Evolutionary conservation across 805 yeast species (phyloP).

Genomic region (Torulaspora quercuum): DNA sequence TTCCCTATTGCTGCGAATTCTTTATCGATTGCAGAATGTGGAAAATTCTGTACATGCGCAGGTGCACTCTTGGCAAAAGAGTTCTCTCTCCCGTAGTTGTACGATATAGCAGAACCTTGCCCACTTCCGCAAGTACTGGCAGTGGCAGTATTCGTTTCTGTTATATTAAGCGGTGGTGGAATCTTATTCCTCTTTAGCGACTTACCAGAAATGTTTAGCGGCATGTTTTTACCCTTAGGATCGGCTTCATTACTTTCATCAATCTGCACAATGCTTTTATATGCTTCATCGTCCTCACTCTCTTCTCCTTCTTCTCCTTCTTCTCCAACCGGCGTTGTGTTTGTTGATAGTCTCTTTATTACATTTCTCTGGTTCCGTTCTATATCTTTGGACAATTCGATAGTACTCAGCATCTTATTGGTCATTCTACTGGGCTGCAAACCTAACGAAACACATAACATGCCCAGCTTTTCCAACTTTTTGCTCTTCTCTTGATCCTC

Average conservation of each 20-base stretch:
- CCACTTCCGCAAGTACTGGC: slow-evolving; percentile 1
- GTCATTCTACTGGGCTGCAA: slow-evolving; percentile 25
- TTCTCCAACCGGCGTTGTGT: slow-evolving; percentile 7
- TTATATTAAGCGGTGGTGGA: slow-evolving; percentile 28
- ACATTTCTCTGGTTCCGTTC: slow-evolving; percentile 25
- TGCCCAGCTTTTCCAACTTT: slow-evolving; percentile 21
- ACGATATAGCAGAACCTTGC: slow-evolving; percentile 4
- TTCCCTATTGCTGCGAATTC: slow-evolving; percentile 13
- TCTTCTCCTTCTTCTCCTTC: slow-evolving; percentile 10
- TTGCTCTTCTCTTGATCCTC: slow-evolving; percentile 8
- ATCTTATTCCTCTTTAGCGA: slow-evolving; percentile 29
- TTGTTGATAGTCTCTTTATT: slow-evolving; percentile 17
- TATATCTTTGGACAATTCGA: slow-evolving; percentile 28
- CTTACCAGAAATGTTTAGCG: slow-evolving; percentile 12
- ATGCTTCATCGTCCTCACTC: slow-evolving; percentile 10
- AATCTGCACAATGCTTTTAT: slow-evolving; percentile 5
- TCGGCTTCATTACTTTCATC: slow-evolving; percentile 5
- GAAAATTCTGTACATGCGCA: slow-evolving; percentile 25
- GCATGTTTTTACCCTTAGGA: slow-evolving; percentile 3
- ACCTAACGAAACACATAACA: slow-evolving; percentile 32
- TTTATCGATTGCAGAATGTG: slow-evolving; percentile 11
- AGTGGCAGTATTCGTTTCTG: slow-evolving; percentile 5
- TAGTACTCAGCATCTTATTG: slow-evolving; percentile 24
- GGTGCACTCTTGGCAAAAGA: slow-evolving; percentile 26
- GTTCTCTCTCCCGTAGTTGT: slow-evolving; percentile 1